These are phyloP conservation scores for Hericium alpestre DNA, from an alignment of 768 basidiomycete species.

Conservation along the genomic window DNA sequence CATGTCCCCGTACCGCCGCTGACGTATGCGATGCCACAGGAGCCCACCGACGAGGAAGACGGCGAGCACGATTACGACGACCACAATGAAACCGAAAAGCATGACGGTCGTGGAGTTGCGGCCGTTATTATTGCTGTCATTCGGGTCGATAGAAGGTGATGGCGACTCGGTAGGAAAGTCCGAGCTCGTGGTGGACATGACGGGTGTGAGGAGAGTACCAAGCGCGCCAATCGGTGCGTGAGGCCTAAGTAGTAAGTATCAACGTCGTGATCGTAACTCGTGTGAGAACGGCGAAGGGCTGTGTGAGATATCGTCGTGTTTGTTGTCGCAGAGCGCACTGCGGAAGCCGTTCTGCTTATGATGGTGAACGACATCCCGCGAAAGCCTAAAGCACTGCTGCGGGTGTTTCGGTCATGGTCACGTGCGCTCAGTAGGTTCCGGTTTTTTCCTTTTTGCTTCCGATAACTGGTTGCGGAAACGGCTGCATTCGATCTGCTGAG, in stretches of 20 bases:
- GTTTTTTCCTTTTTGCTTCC: too few species aligned
- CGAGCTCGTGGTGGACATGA: slow-evolving; percentile 1
- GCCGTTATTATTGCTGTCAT: background rate
- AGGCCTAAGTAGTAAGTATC: too few species aligned
- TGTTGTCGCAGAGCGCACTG: background rate
- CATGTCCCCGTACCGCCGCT: background rate
- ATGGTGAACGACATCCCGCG: background rate
- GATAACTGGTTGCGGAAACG: too few species aligned
- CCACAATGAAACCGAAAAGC: slow-evolving; percentile 1
- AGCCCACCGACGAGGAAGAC: slow-evolving; percentile 1
- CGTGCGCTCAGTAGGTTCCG: too few species aligned
- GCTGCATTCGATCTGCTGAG: too few species aligned
- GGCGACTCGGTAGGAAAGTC: background rate
- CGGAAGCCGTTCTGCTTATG: background rate
- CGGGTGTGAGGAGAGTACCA: background rate
- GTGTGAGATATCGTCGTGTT: background rate
- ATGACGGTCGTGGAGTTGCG: background rate
- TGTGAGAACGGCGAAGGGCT: background rate
- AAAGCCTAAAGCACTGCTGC: background rate
- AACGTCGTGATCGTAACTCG: background rate
- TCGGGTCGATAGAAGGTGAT: background rate
- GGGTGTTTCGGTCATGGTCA: too few species aligned
- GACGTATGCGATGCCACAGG: slow-evolving; percentile 2
- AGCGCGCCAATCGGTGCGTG: background rate
- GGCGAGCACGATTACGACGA: background rate